Conservation (phyloP, 2,329 filamentous ascomycete species). For the Myriosclerotinia duriaeana region DNA sequence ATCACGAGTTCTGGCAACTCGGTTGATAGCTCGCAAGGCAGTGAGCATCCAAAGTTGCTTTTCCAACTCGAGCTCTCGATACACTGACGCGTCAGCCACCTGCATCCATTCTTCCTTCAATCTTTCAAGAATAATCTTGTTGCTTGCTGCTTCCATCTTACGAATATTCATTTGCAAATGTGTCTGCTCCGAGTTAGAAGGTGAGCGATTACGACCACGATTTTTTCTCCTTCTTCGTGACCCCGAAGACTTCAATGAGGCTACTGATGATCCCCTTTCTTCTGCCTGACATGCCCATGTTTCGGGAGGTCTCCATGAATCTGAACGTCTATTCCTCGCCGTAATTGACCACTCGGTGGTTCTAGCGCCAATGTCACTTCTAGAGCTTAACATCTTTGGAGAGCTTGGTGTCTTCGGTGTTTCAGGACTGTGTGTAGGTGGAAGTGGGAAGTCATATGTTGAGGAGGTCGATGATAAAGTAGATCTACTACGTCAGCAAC, state of each 20-base stretch:
- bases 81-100: constrained; percentile 49
- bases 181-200: constrained; percentile 32
- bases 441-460: constrained; percentile 34
- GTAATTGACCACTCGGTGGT: constrained; percentile 25
- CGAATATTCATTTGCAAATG: constrained; percentile 54
- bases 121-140: constrained; percentile 53
- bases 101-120: constrained; percentile 53
- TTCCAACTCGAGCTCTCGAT: constrained; percentile 53
- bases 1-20: constrained; percentile 6
- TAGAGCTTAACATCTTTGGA: constrained; percentile 1
- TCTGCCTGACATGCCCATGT: constrained; percentile 28
- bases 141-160: constrained; percentile 54
- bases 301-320: constrained; percentile 35
- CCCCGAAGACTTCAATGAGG: constrained; percentile 16
- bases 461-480: constrained; percentile 25
- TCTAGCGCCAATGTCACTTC: constrained; percentile 22
- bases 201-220: constrained; percentile 19
- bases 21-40: constrained; percentile 46
- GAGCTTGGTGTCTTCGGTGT: constrained; percentile 11
- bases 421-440: constrained; percentile 20
- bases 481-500: constrained; percentile 21
- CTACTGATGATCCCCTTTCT: constrained; percentile 12
- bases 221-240: constrained; percentile 18
- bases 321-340: constrained; percentile 21
- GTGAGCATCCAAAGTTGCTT: constrained; percentile 64